Percentiles rank a stretch among this genome's conserved stretches.
phyloP scores from a whole-genome alignment of 192 early-diverging fungal species.

The Paraglomus occultum region DNA sequence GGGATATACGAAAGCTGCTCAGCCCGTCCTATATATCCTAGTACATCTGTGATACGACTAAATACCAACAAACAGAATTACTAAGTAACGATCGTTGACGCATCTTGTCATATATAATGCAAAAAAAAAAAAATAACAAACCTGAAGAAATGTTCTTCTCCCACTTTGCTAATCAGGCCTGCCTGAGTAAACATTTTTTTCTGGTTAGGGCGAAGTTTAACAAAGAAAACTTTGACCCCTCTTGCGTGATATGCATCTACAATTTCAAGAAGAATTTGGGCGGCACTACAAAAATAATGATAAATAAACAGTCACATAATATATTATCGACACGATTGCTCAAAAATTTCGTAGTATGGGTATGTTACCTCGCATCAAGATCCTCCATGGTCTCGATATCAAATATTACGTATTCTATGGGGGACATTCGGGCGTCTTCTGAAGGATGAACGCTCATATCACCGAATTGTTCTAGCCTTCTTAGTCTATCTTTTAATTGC shows the following conservation, averaged over 20 bases:
- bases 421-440: conserved; percentile 77
- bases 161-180: conserved; percentile 61
- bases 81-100: too few relatives aligned
- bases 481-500: conserved; percentile 91
- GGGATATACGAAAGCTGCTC: too few relatives aligned
- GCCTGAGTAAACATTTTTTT: conserved; percentile 69
- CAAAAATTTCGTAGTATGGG: too few relatives aligned
- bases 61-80: too few relatives aligned
- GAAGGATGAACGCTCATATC: conserved; percentile 95
- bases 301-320: neutral
- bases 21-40: too few relatives aligned
- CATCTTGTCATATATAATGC: too few relatives aligned
- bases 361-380: conserved; percentile 85
- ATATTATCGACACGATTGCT: too few relatives aligned
- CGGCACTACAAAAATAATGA: conserved; percentile 31
- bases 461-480: conserved; percentile 91
- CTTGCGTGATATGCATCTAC: conserved; percentile 82
- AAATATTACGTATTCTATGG: conserved; percentile 81
- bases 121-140: conserved; percentile 41
- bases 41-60: too few relatives aligned
- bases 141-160: conserved; percentile 66
- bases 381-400: conserved; percentile 86
- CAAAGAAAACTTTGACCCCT: conserved; percentile 87
- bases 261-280: conserved; percentile 84
- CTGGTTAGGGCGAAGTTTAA: conserved; percentile 75